Conservation (phyloP, 2,329 filamentous ascomycete species). For the Talaromyces verruculosus region DNA sequence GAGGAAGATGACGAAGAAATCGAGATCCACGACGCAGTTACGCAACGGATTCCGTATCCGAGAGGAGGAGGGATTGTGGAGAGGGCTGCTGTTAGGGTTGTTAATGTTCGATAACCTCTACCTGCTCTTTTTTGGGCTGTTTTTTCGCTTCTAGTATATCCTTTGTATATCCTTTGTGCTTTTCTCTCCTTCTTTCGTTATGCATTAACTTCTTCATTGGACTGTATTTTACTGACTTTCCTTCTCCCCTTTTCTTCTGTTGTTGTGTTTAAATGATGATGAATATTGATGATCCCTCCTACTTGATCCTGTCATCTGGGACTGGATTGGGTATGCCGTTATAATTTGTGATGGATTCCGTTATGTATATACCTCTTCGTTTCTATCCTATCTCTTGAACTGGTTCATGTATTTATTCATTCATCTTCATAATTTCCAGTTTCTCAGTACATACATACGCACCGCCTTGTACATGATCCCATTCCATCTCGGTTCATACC, state of each 20-base stretch:
- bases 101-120: slow-evolving; percentile 14
- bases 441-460: neutral
- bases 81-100: slow-evolving; percentile 18
- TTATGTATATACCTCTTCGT: neutral
- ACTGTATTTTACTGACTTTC: neutral
- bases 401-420: neutral
- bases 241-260: neutral
- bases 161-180: neutral
- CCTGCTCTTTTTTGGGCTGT: neutral
- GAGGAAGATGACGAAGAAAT: slow-evolving; percentile 16
- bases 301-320: neutral
- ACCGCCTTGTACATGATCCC: neutral
- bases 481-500: neutral
- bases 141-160: neutral
- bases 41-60: slow-evolving; percentile 14
- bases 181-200: neutral
- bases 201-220: neutral
- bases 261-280: neutral
- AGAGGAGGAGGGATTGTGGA: slow-evolving; percentile 11
- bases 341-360: neutral
- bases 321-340: neutral
- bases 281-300: neutral
- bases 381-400: neutral
- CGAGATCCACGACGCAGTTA: slow-evolving; percentile 21
- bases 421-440: neutral